Evolutionary conservation across 768 basidiomycete genomes (phyloP).

Genomic region (Coprinopsis sp.): DNA sequence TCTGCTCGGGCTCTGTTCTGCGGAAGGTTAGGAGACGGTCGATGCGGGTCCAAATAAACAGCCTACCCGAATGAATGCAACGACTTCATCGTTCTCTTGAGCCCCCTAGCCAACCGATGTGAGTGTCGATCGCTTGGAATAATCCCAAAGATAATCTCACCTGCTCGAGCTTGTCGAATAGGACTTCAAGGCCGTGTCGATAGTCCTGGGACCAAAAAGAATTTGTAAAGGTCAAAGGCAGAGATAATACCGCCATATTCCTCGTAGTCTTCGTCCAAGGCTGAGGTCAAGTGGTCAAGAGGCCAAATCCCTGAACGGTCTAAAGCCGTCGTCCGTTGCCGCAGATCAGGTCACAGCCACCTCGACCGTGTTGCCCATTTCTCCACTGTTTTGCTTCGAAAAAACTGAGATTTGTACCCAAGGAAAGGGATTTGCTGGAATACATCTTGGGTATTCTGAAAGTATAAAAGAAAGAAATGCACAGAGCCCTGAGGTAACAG

Average conservation of each 20-base stretch:
- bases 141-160: constrained; percentile 31
- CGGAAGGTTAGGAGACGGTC: constrained; percentile 5
- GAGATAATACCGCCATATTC: constrained; percentile 80
- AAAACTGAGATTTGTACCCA: too few relatives aligned
- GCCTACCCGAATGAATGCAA: constrained; percentile 76
- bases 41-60: not conserved
- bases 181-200: constrained; percentile 72
- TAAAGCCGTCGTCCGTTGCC: too few relatives aligned
- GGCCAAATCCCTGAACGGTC: too few relatives aligned
- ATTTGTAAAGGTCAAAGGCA: constrained; percentile 85
- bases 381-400: too few relatives aligned
- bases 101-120: constrained; percentile 50
- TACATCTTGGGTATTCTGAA: too few relatives aligned
- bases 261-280: constrained; percentile 13
- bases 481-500: not conserved
- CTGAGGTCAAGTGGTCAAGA: constrained; percentile 12
- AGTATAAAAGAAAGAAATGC: not conserved
- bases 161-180: constrained; percentile 76
- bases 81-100: constrained; percentile 78
- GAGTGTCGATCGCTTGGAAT: constrained; percentile 12
- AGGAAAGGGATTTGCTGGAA: too few relatives aligned
- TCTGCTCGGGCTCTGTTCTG: constrained; percentile 76
- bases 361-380: too few relatives aligned
- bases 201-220: constrained; percentile 97
- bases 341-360: too few relatives aligned